phyloP scores from a whole-genome alignment of 2,329 filamentous ascomycete species.

The Metarhizium sp. region DNA sequence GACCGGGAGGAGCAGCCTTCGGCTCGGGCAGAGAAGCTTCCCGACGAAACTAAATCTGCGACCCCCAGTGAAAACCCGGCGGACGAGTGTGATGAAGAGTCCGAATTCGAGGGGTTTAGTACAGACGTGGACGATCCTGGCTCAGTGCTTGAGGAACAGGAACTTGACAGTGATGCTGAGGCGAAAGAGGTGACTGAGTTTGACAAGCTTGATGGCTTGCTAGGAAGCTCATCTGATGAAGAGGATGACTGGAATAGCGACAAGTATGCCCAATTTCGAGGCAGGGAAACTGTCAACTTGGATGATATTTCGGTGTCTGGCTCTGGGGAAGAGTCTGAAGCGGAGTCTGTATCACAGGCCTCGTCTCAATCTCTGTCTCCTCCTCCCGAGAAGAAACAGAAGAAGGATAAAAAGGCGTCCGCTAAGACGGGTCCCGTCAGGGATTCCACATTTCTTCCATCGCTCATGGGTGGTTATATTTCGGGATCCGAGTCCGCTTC shows the following conservation, averaged over 20 bases:
- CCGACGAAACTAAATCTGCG: neutral
- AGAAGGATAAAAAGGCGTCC: constrained; percentile 8
- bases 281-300: constrained; percentile 26
- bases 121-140: constrained; percentile 18
- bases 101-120: constrained; percentile 28
- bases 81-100: constrained; percentile 19
- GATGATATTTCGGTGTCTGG: constrained; percentile 31
- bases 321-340: constrained; percentile 18
- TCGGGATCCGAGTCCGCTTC: constrained; percentile 65
- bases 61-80: constrained; percentile 9
- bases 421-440: constrained; percentile 13
- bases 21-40: constrained; percentile 8
- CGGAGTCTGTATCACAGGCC: constrained; percentile 16
- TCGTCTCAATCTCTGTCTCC: constrained; percentile 20
- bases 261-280: constrained; percentile 19
- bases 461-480: constrained; percentile 70
- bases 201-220: constrained; percentile 34
- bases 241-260: constrained; percentile 29
- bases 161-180: constrained; percentile 14
- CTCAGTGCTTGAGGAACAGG: constrained; percentile 9
- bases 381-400: constrained; percentile 12
- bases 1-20: constrained; percentile 20
- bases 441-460: constrained; percentile 59
- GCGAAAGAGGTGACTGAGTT: constrained; percentile 23
- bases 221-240: constrained; percentile 35